A percentile compares a stretch with the other conserved stretches of the same genome.
Conservation (phyloP, 2,329 filamentous ascomycete genomes). For the Aspergillus sp. region DNA sequence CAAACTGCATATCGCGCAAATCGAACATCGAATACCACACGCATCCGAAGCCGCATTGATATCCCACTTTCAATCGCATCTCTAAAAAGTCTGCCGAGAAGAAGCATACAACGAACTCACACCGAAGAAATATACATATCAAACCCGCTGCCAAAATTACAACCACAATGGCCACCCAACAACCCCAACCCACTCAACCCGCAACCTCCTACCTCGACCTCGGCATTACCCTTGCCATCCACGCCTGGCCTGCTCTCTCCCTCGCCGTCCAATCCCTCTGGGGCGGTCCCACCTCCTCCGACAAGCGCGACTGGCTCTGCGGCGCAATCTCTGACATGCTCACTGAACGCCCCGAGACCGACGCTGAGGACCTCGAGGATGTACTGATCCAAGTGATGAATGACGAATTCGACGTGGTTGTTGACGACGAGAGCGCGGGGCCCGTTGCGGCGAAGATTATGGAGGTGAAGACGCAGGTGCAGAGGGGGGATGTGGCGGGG, state of each 20-base stretch:
- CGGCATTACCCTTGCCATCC: constrained; percentile 73
- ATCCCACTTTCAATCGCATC: neutral
- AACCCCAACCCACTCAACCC: constrained; percentile 27
- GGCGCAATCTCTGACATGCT: constrained; percentile 80
- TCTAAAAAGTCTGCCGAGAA: neutral
- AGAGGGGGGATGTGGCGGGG: constrained; percentile 58
- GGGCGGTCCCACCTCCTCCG: constrained; percentile 73
- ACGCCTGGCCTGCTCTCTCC: constrained; percentile 81
- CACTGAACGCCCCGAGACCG: constrained; percentile 52
- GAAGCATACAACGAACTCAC: neutral
- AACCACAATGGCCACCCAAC: constrained; percentile 16
- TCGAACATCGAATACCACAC: neutral
- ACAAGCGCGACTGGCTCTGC: constrained; percentile 96
- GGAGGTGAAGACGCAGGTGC: constrained; percentile 57
- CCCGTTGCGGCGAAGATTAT: constrained; percentile 69
- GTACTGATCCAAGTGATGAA: constrained; percentile 84
- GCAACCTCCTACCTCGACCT: constrained; percentile 65
- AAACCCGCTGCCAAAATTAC: neutral
- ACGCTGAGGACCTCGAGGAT: constrained; percentile 73
- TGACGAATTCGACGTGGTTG: constrained; percentile 89
- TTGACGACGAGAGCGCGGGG: constrained; percentile 80
- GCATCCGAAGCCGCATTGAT: neutral
- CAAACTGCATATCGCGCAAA: neutral
- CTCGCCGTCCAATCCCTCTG: constrained; percentile 81
- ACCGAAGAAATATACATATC: neutral